phyloP scores from a whole-genome alignment of 306 rosid species.

The Medicago lupulina region DNA sequence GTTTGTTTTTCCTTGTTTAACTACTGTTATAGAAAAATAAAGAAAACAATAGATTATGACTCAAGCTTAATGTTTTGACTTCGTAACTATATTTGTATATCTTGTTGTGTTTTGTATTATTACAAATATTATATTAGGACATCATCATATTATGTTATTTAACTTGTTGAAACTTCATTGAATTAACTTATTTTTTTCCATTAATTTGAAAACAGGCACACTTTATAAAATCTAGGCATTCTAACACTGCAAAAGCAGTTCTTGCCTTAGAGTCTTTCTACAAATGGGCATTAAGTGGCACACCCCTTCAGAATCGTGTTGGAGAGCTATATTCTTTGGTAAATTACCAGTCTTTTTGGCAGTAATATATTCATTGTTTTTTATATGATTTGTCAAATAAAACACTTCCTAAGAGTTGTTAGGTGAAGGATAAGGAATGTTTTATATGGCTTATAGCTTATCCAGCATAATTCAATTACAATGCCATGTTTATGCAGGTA shows the following conservation, averaged over 20 bases:
- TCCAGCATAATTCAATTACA: conserved; percentile 21
- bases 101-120: conserved; percentile 24
- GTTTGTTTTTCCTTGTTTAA: conserved; percentile 24
- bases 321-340: conserved; percentile 92
- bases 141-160: conserved; percentile 5
- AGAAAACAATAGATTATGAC: conserved; percentile 15
- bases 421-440: background rate
- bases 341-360: conserved; percentile 33
- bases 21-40: conserved; percentile 12
- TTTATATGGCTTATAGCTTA: conserved; percentile 1
- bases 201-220: conserved; percentile 67
- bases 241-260: conserved; percentile 86
- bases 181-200: conserved; percentile 24
- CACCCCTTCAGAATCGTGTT: conserved; percentile 90
- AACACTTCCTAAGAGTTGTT: conserved; percentile 24
- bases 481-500: conserved; percentile 59
- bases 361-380: conserved; percentile 22
- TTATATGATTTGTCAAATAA: conserved; percentile 33
- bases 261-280: conserved; percentile 76
- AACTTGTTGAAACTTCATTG: conserved; percentile 10
- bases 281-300: conserved; percentile 97
- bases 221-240: conserved; percentile 67
- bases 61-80: conserved; percentile 10
- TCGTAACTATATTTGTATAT: background rate
- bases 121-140: background rate